Percentiles rank a stretch among this genome's conserved stretches.
phyloP scores from a whole-genome alignment of 2,329 filamentous ascomycete genomes.

The Cercospora sp. region DNA sequence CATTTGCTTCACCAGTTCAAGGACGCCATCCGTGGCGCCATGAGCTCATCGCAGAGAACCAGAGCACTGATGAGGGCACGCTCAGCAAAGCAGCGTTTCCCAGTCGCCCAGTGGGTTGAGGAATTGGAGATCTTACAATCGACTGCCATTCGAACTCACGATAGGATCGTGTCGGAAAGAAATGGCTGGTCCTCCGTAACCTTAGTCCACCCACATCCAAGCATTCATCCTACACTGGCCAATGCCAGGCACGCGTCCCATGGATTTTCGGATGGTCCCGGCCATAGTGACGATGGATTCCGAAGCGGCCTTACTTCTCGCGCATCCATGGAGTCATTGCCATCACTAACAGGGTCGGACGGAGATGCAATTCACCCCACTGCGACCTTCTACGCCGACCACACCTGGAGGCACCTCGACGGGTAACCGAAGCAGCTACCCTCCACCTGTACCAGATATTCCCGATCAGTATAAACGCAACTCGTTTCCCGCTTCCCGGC shows the following conservation, averaged over 20 bases:
- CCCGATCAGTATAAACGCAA: neutral
- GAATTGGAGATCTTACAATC: constrained; percentile 61
- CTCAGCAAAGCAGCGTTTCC: constrained; percentile 65
- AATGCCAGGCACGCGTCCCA: constrained; percentile 13
- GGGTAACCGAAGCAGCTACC: neutral
- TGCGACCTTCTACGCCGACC: neutral
- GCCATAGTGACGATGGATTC: neutral
- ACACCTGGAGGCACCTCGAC: constrained; percentile 1
- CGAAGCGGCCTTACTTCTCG: neutral
- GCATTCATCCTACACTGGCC: constrained; percentile 19
- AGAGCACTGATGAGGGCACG: constrained; percentile 63
- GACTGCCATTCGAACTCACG: constrained; percentile 57
- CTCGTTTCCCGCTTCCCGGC: constrained; percentile 20
- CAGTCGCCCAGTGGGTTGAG: constrained; percentile 64
- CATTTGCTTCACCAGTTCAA: constrained; percentile 65
- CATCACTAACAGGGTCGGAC: neutral
- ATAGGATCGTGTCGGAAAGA: constrained; percentile 40
- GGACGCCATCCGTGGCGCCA: constrained; percentile 58
- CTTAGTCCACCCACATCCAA: constrained; percentile 19
- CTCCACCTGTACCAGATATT: neutral
- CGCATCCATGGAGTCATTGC: neutral
- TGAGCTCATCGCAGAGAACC: constrained; percentile 56
- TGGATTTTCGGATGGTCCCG: constrained; percentile 14
- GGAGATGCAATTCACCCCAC: constrained; percentile 6
- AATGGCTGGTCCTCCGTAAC: constrained; percentile 20